Evolutionary conservation across 2,329 filamentous ascomycete species (phyloP), one percentile per base, ranked within the genome.

Genomic region (Aureobasidium sp.): DNA sequence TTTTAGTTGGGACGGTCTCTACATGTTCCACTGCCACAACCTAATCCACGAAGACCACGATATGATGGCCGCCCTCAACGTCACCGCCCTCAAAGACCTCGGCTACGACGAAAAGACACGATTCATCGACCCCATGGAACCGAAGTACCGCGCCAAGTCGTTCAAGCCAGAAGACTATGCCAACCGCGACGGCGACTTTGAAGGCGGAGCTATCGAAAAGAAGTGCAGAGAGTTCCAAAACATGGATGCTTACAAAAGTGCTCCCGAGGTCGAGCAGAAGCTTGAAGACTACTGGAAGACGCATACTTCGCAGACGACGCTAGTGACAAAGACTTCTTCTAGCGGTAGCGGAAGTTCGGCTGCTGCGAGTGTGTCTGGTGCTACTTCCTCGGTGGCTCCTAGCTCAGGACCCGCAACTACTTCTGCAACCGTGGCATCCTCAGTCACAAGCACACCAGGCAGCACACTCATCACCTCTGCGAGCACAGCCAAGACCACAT

Each of bases 1-100:
- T 79, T 1, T 73, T 77, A 67, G 83, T 79, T 82, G 78, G 77
- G 77, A 80, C 59, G 83, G 83, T 9, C 71, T 80, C 7, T 80
- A 79, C 63, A 77, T 78, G 75, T 78, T 79, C 65, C 77, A 75
- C 53, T 75, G 74, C 67, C 76, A 79, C 67, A 78, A 79, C 57
- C 67, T 79, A n/a, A 68, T 78, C 45, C 76, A 79, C 64, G 76
- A 79, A 68, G 77, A 78, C 64, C 66, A 77, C 62, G 71, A 74
- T 52, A 78, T 78, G 76, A 70, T 79, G 67, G 75, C 70, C 3
- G 76, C 72, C 2, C 76, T 79, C 70, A 77, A 78, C 63, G 72
- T 77, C 22, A 76, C 75, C 6, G 65, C 68, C 6, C 70, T 79
- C 4, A 64, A 47, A 8, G 68, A 67, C n/a, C 67, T 74, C 66